These are phyloP conservation scores for Glutinoglossum americanum DNA, from an alignment of 495 filamentous ascomycete species.

Conservation along the genomic window DNA sequence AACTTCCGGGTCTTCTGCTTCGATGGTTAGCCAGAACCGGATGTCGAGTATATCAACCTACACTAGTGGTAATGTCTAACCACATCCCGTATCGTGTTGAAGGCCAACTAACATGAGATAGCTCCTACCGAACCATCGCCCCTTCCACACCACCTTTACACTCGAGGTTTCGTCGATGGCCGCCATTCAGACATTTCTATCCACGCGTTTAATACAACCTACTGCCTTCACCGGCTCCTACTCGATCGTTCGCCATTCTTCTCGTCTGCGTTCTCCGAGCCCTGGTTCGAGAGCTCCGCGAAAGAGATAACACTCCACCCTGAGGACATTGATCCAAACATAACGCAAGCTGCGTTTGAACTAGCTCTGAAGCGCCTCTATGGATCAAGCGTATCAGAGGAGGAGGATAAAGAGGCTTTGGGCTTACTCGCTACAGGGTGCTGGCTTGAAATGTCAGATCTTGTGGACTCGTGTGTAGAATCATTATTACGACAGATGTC, in stretches of 20 bases:
- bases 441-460: constrained; percentile 37
- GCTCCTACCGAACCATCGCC: constrained; percentile 19
- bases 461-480: constrained; percentile 31
- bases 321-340: constrained; percentile 32
- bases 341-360: constrained; percentile 33
- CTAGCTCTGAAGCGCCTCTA: constrained; percentile 35
- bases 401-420: constrained; percentile 33
- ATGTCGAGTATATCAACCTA: neutral
- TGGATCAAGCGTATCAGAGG: constrained; percentile 23
- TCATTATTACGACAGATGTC: constrained; percentile 31
- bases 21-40: constrained; percentile 1
- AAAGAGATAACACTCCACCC: constrained; percentile 34
- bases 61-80: neutral
- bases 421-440: constrained; percentile 36
- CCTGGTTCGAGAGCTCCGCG: constrained; percentile 33
- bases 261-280: constrained; percentile 30
- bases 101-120: neutral
- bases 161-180: constrained; percentile 30
- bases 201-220: constrained; percentile 29
- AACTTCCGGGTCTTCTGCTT: neutral
- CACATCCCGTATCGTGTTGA: neutral
- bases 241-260: constrained; percentile 39
- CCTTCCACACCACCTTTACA: constrained; percentile 33
- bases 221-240: constrained; percentile 31
- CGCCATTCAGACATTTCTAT: constrained; percentile 35